Evolutionary conservation across 768 basidiomycete genomes (phyloP).

Genomic region (Leccinum variicolor): DNA sequence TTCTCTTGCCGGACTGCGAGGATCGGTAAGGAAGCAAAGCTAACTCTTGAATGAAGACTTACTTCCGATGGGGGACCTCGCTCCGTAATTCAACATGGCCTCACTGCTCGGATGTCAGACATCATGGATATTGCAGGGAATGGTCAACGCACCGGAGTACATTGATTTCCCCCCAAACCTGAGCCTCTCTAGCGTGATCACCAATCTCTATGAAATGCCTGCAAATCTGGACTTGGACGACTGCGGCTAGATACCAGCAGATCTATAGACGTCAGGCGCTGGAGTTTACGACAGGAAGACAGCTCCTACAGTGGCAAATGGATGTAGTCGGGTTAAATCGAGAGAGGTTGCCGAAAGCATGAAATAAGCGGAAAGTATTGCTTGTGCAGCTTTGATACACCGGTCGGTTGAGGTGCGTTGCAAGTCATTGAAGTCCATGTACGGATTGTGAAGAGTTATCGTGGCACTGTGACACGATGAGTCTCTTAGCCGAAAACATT

Average conservation of each 20-base stretch:
- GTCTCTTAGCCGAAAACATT: slow-evolving; percentile 8
- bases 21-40: slow-evolving; percentile 4
- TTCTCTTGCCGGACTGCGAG: slow-evolving; percentile 74
- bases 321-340: slow-evolving; percentile 76
- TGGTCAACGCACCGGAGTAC: slow-evolving; percentile 57
- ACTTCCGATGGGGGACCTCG: slow-evolving; percentile 82
- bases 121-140: background rate
- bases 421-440: slow-evolving; percentile 70
- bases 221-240: slow-evolving; percentile 82
- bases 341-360: slow-evolving; percentile 77
- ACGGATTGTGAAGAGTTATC: slow-evolving; percentile 84
- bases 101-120: slow-evolving; percentile 43
- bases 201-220: slow-evolving; percentile 81
- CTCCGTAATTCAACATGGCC: slow-evolving; percentile 81
- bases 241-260: slow-evolving; percentile 89
- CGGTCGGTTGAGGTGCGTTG: slow-evolving; percentile 62
- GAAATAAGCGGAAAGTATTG: slow-evolving; percentile 73
- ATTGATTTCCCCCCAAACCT: slow-evolving; percentile 87
- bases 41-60: slow-evolving; percentile 29
- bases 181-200: slow-evolving; percentile 70
- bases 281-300: slow-evolving; percentile 5
- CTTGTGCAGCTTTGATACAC: slow-evolving; percentile 72
- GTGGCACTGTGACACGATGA: slow-evolving; percentile 60
- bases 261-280: slow-evolving; percentile 46
- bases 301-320: slow-evolving; percentile 68